phyloP scores from a whole-genome alignment of 352 stramenopile species.

The Phytophthora colocasiae region DNA sequence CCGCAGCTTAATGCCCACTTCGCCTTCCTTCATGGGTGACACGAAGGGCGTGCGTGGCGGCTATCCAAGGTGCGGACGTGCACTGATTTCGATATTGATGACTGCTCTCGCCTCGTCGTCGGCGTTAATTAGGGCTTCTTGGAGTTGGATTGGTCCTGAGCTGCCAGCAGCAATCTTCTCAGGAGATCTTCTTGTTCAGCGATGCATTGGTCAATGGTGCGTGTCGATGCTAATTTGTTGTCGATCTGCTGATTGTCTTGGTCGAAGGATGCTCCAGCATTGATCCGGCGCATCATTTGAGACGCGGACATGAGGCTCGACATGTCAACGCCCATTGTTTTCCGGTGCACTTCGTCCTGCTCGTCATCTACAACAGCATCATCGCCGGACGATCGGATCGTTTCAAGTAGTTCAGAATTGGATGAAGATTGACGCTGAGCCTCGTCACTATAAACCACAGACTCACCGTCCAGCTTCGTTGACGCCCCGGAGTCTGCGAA shows the following conservation, averaged over 20 bases:
- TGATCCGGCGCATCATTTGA: slow-evolving; percentile 36
- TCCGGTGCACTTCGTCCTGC: slow-evolving; percentile 3
- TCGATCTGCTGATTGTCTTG: slow-evolving; percentile 8
- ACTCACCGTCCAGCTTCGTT: slow-evolving; percentile 36
- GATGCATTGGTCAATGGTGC: slow-evolving; percentile 38
- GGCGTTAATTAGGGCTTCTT: slow-evolving; percentile 16
- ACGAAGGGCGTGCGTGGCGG: slow-evolving; percentile 15
- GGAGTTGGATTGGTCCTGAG: slow-evolving; percentile 12
- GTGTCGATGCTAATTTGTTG: slow-evolving; percentile 6
- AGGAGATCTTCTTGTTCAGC: slow-evolving; percentile 46
- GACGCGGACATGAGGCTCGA: slow-evolving; percentile 35
- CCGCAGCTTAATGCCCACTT: neutral
- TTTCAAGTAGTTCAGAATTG: slow-evolving; percentile 38
- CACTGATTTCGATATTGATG: slow-evolving; percentile 6
- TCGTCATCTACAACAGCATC: slow-evolving; percentile 35
- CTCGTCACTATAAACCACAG: slow-evolving; percentile 12
- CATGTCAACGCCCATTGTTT: slow-evolving; percentile 33
- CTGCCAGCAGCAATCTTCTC: slow-evolving; percentile 34
- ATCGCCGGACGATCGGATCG: slow-evolving; percentile 35
- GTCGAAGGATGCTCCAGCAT: slow-evolving; percentile 23
- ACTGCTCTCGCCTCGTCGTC: slow-evolving; percentile 14
- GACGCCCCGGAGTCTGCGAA: slow-evolving; percentile 31
- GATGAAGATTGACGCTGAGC: slow-evolving; percentile 25
- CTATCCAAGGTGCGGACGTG: slow-evolving; percentile 25
- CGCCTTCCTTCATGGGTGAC: neutral